These are phyloP conservation scores for Syncephalastrum racemosum DNA, from an alignment of 371 early-diverging fungal genomes.

Conservation along the genomic window DNA sequence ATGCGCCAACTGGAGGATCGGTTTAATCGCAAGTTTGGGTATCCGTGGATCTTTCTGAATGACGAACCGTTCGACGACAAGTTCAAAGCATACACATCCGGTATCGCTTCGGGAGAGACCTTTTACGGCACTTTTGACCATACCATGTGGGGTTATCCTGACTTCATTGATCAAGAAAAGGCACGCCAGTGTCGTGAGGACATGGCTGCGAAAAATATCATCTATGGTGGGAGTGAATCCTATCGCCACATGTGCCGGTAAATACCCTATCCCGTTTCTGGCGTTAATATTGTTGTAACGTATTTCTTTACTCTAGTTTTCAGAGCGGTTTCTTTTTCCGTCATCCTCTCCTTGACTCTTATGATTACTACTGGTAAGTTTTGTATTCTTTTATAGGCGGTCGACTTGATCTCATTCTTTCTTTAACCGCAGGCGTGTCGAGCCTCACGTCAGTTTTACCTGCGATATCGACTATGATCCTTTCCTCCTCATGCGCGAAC, in stretches of 20 bases:
- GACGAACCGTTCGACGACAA: conserved; percentile 74
- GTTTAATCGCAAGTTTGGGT: conserved; percentile 77
- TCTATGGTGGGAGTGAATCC: conserved; percentile 79
- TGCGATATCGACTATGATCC: conserved; percentile 94
- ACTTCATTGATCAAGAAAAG: conserved; percentile 68
- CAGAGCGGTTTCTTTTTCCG: conserved; percentile 87
- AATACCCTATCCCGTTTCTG: background rate
- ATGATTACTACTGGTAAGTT: conserved; percentile 93
- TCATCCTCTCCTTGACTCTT: conserved; percentile 76
- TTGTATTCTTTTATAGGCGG: conserved; percentile 32
- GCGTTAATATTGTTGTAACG: too few relatives aligned
- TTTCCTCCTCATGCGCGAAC: conserved; percentile 79
- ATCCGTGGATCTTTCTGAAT: conserved; percentile 86
- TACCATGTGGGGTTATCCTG: conserved; percentile 80
- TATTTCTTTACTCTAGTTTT: conserved; percentile 30
- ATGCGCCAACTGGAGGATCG: conserved; percentile 75
- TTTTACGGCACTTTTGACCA: conserved; percentile 32
- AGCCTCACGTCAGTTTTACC: conserved; percentile 88
- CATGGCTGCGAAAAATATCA: conserved; percentile 58
- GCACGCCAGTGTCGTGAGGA: conserved; percentile 52
- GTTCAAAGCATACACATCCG: conserved; percentile 58
- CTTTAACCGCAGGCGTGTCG: conserved; percentile 75
- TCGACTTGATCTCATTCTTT: background rate
- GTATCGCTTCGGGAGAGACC: conserved; percentile 46
- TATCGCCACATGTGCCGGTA: conserved; percentile 94